Base-by-base conservation (phyloP, 2,329 filamentous ascomycete genomes). In the Trichoderma cornu-damae region DNA sequence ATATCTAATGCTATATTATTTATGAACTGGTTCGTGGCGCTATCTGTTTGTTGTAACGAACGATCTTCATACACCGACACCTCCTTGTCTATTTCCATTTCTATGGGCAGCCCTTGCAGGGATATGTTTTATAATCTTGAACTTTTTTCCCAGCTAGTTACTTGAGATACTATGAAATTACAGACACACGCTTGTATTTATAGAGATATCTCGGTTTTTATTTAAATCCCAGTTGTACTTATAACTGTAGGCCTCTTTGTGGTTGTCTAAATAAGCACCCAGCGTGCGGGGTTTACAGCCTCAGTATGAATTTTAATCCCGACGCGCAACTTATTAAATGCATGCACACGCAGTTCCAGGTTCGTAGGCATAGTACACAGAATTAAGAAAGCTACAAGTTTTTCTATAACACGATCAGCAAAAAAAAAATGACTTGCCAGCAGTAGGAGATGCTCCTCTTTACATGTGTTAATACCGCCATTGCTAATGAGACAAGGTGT, bases 81-180 rank as follows among this genome's bases (percentile, higher is more conserved):
- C 24, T 55, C 30, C 22, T 44, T 4, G 20, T 47, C 52, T 38
- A 55, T 37, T 14, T 55, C 52, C 32, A 55, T 55, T 18, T 47
- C 42, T 22, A 38, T 11, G 11, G 52, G 52, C 24, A 55, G 22
- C 34, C 48, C 26, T 16, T 44, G 14, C 14, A 37, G 22, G 24
- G 16, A 14, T 4, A 18, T 16, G 8, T 7, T 8, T 14, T n/a
- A 26, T 14, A 4, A 30, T 14, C 3, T 11, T 46, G 4, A 28
- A 12, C n/a, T 18, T 32, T 3, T 18, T 16, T 2, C 12, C n/a
- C 26, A 6, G 7, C n/a, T 26, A 49, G 37, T 49, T 49, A 49
- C 38, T 37, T 6, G 12, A 3, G 7, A n/a, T 47, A 47, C 22
- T 47, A 20, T 32, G 16, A 47, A 16, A 20, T 14, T n/a, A n/a